A percentile compares a stretch with the other conserved stretches of the same genome.
Conservation (phyloP, 192 early-diverging fungal genomes). For the Backusella tuberculispora region DNA sequence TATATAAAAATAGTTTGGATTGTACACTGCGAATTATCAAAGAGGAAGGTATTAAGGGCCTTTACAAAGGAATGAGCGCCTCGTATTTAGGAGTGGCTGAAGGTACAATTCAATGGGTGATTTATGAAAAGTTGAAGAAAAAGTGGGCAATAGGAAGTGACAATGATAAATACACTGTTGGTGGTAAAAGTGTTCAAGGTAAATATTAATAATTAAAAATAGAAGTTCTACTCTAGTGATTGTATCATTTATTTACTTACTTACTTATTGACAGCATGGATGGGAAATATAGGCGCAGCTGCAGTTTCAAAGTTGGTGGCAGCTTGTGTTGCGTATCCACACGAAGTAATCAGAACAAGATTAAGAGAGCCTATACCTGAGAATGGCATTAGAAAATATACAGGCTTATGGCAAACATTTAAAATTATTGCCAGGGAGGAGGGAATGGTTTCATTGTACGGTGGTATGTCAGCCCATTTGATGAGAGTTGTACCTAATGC, state of each 20-base stretch:
- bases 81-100: slow-evolving; percentile 89
- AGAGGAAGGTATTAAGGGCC: slow-evolving; percentile 80
- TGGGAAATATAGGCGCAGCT: slow-evolving; percentile 83
- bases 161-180: slow-evolving; percentile 1
- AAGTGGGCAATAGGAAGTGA: slow-evolving; percentile 1
- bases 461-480: slow-evolving; percentile 94
- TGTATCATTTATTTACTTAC: background rate
- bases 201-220: slow-evolving; percentile 4
- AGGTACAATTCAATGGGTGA: slow-evolving; percentile 92
- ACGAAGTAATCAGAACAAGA: slow-evolving; percentile 94
- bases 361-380: slow-evolving; percentile 76
- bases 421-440: slow-evolving; percentile 73
- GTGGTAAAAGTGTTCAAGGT: slow-evolving; percentile 34
- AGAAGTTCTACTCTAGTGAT: no score
- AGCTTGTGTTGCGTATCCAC: slow-evolving; percentile 89
- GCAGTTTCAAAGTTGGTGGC: slow-evolving; percentile 87
- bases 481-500: slow-evolving; percentile 96
- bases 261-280: slow-evolving; percentile 57
- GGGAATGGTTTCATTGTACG: slow-evolving; percentile 85
- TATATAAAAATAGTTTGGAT: slow-evolving; percentile 80
- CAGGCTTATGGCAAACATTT: slow-evolving; percentile 64
- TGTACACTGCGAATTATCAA: slow-evolving; percentile 69
- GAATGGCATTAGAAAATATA: slow-evolving; percentile 74
- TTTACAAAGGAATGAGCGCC: slow-evolving; percentile 92
- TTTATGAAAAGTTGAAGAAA: slow-evolving; percentile 93